Evolutionary conservation across 495 filamentous ascomycete genomes (phyloP).

Genomic region (Penicillium maclennaniae): DNA sequence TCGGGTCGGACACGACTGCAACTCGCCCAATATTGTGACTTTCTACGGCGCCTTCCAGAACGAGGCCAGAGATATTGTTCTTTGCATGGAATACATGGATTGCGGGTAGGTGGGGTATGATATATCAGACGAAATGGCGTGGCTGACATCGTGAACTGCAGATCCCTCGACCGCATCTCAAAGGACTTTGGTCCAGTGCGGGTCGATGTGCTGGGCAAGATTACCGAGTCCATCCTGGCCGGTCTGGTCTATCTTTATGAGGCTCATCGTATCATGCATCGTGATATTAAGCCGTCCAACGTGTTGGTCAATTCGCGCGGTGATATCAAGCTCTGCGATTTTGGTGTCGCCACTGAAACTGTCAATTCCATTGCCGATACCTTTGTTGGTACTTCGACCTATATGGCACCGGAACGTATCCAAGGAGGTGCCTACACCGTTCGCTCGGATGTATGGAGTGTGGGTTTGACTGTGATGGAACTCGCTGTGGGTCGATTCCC

Average conservation of each 20-base stretch:
- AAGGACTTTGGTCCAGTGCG: slow-evolving; percentile 91
- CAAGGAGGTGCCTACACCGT: slow-evolving; percentile 95
- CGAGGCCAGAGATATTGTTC: slow-evolving; percentile 90
- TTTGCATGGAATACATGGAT: slow-evolving; percentile 99
- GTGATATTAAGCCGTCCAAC: slow-evolving; percentile 98
- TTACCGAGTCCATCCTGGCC: slow-evolving; percentile 92
- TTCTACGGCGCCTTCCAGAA: slow-evolving; percentile 98
- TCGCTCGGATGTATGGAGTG: slow-evolving; percentile 98
- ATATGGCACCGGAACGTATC: slow-evolving; percentile 98
- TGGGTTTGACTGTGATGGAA: slow-evolving; percentile 95
- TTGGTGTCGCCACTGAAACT: slow-evolving; percentile 92
- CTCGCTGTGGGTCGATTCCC: slow-evolving; percentile 94
- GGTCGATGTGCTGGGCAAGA: slow-evolving; percentile 98
- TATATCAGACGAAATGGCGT: slow-evolving; percentile 1
- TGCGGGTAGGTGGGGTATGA: slow-evolving; percentile 68
- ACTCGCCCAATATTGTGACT: slow-evolving; percentile 91
- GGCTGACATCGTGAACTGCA: slow-evolving; percentile 33
- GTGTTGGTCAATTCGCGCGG: slow-evolving; percentile 91
- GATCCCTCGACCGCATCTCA: slow-evolving; percentile 91
- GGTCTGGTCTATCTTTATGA: slow-evolving; percentile 93
- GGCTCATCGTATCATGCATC: slow-evolving; percentile 93
- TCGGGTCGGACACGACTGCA: slow-evolving; percentile 97
- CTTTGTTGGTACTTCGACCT: slow-evolving; percentile 96
- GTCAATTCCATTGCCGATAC: slow-evolving; percentile 97
- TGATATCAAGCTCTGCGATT: slow-evolving; percentile 95